These are phyloP conservation scores for Hanseniaspora singularis DNA, from an alignment of 805 yeast genomes.

Conservation along the genomic window DNA sequence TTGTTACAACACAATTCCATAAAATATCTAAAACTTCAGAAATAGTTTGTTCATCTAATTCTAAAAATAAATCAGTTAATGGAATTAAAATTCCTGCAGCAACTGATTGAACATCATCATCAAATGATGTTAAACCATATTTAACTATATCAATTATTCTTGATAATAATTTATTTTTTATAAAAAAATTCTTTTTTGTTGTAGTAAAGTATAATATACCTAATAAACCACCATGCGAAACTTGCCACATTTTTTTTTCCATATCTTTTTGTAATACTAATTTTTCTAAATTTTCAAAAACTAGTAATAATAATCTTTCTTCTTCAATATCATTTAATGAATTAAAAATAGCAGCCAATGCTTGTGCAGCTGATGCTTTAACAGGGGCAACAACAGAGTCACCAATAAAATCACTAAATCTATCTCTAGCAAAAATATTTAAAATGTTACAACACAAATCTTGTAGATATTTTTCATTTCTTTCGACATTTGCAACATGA, in stretches of 20 bases:
- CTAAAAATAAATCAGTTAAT: constrained; percentile 77
- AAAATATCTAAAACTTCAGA: constrained; percentile 48
- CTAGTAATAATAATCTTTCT: constrained; percentile 24
- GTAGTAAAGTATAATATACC: constrained; percentile 88
- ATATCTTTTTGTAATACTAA: constrained; percentile 55
- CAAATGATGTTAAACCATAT: constrained; percentile 66
- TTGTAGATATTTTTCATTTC: constrained; percentile 63
- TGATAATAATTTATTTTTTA: constrained; percentile 45
- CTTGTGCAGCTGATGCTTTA: constrained; percentile 90
- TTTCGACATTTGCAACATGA: constrained; percentile 45
- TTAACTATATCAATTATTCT: constrained; percentile 73
- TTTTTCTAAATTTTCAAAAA: constrained; percentile 53
- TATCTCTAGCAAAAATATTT: constrained; percentile 78
- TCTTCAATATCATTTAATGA: constrained; percentile 49
- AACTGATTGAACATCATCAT: constrained; percentile 94
- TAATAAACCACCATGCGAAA: constrained; percentile 94
- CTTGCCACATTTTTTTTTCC: constrained; percentile 69
- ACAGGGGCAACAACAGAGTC: constrained; percentile 98
- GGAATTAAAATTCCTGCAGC: constrained; percentile 90
- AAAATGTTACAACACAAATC: constrained; percentile 78
- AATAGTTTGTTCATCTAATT: constrained; percentile 39
- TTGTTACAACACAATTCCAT: constrained; percentile 79
- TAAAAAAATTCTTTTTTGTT: constrained; percentile 67
- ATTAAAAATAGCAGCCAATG: constrained; percentile 76
- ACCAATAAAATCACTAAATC: constrained; percentile 93